Percentiles rank a stretch among this genome's conserved stretches.
These are phyloP conservation scores for Monilinia aucupariae DNA, from an alignment of 2,329 filamentous ascomycete genomes.

Conservation along the genomic window DNA sequence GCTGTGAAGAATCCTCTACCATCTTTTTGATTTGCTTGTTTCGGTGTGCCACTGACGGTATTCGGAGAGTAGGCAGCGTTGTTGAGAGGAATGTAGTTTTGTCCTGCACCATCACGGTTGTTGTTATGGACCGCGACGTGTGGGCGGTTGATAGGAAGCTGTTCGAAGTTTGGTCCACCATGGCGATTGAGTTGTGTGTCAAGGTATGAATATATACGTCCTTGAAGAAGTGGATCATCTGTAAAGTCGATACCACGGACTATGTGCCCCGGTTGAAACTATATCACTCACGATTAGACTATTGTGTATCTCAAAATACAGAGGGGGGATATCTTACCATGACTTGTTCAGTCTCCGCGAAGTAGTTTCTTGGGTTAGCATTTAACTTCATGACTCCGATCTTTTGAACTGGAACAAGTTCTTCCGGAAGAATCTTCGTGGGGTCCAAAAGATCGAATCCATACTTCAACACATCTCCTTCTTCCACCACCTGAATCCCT, in stretches of 20 bases:
- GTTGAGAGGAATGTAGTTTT: conserved; percentile 65
- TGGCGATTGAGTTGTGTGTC: conserved; percentile 56
- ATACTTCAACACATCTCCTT: conserved; percentile 47
- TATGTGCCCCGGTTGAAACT: conserved; percentile 49
- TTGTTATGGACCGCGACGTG: conserved; percentile 43
- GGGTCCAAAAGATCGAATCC: conserved; percentile 49
- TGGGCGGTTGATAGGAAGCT: conserved; percentile 43
- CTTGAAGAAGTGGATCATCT: conserved; percentile 62
- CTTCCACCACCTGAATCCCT: conserved; percentile 48
- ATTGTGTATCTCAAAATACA: background rate
- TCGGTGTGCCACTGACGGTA: conserved; percentile 57
- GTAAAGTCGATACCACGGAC: conserved; percentile 62
- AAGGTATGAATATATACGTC: conserved; percentile 63
- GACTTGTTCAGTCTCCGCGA: conserved; percentile 62
- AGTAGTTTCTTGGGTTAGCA: conserved; percentile 46
- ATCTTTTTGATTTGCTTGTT: conserved; percentile 57
- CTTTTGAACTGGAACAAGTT: conserved; percentile 41
- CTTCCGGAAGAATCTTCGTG: conserved; percentile 50
- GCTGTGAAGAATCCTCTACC: conserved; percentile 68
- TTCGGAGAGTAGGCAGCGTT: conserved; percentile 61
- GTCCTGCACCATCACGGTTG: conserved; percentile 66
- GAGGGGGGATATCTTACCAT: conserved; percentile 27
- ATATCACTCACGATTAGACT: background rate
- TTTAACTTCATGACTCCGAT: conserved; percentile 46
- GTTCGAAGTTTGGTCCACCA: conserved; percentile 50